Conservation (phyloP, 2,329 filamentous ascomycete genomes). For the Pseudopyrenochaeta lycopersici region DNA sequence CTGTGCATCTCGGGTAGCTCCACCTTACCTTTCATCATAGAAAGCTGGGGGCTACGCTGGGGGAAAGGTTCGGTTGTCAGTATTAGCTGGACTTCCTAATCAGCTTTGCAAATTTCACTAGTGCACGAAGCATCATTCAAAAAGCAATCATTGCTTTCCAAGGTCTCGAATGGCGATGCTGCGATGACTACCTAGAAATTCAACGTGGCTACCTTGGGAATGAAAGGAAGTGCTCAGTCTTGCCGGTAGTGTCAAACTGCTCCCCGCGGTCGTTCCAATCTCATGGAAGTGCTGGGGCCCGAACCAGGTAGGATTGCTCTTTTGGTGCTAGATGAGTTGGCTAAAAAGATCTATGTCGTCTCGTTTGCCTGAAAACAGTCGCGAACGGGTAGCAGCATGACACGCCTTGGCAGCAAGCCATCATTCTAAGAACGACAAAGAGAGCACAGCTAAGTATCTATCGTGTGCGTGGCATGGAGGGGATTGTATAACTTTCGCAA, state of each 20-base stretch:
- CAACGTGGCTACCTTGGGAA: constrained; percentile 36
- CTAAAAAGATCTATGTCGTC: constrained; percentile 25
- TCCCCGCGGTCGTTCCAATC: constrained; percentile 19
- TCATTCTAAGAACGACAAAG: constrained; percentile 7
- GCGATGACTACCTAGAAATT: constrained; percentile 20
- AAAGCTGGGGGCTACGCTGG: constrained; percentile 26
- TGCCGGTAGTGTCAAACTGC: constrained; percentile 11
- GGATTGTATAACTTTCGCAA: constrained; percentile 6
- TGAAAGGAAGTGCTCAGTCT: constrained; percentile 26
- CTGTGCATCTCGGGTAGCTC: constrained; percentile 25
- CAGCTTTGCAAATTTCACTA: constrained; percentile 4
- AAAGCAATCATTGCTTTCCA: constrained; percentile 18
- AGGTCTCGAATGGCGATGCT: constrained; percentile 15
- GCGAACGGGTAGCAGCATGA: constrained; percentile 39
- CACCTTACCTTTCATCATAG: constrained; percentile 12
- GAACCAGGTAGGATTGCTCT: constrained; percentile 32
- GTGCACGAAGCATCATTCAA: constrained; percentile 2
- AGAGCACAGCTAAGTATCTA: constrained; percentile 16
- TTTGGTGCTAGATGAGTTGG: constrained; percentile 41
- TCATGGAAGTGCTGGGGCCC: constrained; percentile 9
- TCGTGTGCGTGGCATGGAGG: no score
- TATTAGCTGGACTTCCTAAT: constrained; percentile 2
- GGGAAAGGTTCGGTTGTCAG: constrained; percentile 17
- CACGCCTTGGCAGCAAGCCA: constrained; percentile 31
- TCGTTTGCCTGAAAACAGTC: constrained; percentile 40